Percentiles rank a stretch among this genome's conserved stretches.
These are phyloP conservation scores for Cenchrus fungigraminus DNA, from an alignment of 176 grass and related monocot species.

Conservation along the genomic window DNA sequence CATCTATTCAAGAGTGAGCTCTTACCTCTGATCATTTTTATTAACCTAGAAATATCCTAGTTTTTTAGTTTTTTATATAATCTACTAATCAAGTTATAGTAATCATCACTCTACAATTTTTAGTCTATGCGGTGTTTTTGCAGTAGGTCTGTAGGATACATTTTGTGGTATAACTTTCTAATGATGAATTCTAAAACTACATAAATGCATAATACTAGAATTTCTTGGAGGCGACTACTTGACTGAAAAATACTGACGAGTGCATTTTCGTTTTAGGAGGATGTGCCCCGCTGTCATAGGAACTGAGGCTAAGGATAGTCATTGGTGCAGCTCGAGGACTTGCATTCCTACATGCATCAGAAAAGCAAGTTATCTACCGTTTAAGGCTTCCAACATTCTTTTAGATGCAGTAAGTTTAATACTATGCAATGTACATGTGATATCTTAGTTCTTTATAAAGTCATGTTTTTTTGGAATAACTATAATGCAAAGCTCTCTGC, in stretches of 20 bases:
- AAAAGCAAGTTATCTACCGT: conserved; percentile 83
- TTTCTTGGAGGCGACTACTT: background rate
- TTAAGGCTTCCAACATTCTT: conserved; percentile 80
- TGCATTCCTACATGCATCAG: conserved; percentile 75
- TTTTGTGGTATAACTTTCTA: background rate
- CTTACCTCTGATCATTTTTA: background rate
- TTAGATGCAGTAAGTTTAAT: conserved; percentile 62
- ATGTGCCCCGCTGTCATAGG: conserved; percentile 63
- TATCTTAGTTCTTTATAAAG: background rate
- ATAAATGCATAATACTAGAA: background rate
- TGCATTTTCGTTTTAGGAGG: conserved; percentile 51
- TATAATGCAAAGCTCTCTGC: conserved; percentile 91
- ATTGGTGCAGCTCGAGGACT: conserved; percentile 74
- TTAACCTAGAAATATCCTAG: background rate
- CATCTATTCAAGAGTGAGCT: conserved; percentile 92
- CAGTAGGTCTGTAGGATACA: background rate
- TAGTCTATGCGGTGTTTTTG: background rate
- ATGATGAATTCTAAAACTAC: background rate
- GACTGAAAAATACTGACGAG: conserved; percentile 5
- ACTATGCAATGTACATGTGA: background rate
- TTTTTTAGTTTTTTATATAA: background rate
- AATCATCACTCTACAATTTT: background rate
- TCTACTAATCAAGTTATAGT: background rate
- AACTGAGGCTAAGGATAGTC: conserved; percentile 66
- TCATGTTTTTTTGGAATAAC: conserved; percentile 46